Evolutionary conservation across 2,329 filamentous ascomycete species (phyloP), one percentile per base, ranked within the genome.

Genomic region (Fusarium lateritium): DNA sequence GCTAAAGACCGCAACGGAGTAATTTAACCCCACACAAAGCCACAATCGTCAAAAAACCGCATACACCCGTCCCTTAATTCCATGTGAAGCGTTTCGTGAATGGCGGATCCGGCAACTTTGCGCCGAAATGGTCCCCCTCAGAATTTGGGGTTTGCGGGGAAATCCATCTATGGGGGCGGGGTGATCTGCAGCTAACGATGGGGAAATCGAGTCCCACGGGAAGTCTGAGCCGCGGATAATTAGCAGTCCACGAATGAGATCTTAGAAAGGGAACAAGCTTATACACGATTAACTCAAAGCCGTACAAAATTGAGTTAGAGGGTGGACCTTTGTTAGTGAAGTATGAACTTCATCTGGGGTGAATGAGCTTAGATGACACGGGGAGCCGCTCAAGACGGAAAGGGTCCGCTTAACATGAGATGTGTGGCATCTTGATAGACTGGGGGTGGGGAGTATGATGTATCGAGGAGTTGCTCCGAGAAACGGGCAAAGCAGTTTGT

Each of bases 171-270:
- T 70, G 66, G 66, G 62, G 66, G 67, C 66, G 67, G 67, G 62
- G 62, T 38, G 57, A 69, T 69, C 62, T 51, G 49, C 59, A 28
- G 19, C 56, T 67, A 61, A 40, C 13, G n/a, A 67, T 69, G 62
- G 66, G 67, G 67, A 69, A 69, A 69, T 67, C 56, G 22, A 57
- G n/a, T 52, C 57, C 66, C 67, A 70, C 67, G 67, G 67, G 43
- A 70, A 60, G 17, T 22, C 52, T 53, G 42, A 70, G 67, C 67
- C 67, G 67, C 67, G 67, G 67, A 64, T 44, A 53, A 54, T 44
- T 21, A 2, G 1, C 1, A 4, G 0, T 46, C 67, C 67, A 67
- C 67, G 19, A 69, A 69, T 65, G 6, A 19, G 21, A 14, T 0
- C 11, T 24, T 15, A n/a, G 2, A 2, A 9, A 8, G 19, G 19